phyloP scores from a whole-genome alignment of 345 rosid species.

The Zanthoxylum bungeanum region DNA sequence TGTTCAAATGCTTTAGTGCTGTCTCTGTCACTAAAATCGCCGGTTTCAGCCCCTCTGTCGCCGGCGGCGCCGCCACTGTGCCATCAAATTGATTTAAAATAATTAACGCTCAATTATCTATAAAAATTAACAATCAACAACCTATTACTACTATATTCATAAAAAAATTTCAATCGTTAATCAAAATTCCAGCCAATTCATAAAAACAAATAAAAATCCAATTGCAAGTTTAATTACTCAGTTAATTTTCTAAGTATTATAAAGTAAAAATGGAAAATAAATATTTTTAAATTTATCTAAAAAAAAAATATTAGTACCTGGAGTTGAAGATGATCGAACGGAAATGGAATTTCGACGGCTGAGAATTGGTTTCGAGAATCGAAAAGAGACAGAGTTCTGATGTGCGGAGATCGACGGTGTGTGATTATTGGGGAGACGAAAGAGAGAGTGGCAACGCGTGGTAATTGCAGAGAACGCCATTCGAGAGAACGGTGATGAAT shows the following conservation, averaged over 20 bases:
- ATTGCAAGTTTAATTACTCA: background rate
- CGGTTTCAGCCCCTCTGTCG: constrained; percentile 61
- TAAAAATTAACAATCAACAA: background rate
- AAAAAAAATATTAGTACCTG: constrained; percentile 35
- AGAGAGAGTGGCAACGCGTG: constrained; percentile 22
- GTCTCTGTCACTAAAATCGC: constrained; percentile 68
- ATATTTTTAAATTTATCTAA: too few relatives aligned
- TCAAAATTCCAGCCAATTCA: background rate
- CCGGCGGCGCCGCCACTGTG: constrained; percentile 43
- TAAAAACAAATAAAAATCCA: background rate
- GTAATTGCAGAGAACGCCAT: constrained; percentile 52
- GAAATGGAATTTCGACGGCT: constrained; percentile 34
- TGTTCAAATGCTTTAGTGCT: constrained; percentile 79
- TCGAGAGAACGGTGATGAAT: background rate
- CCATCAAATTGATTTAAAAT: too few relatives aligned
- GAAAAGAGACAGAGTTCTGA: constrained; percentile 38
- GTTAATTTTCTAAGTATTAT: background rate
- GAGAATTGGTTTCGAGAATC: constrained; percentile 32
- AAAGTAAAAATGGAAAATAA: background rate
- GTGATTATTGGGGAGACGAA: constrained; percentile 21
- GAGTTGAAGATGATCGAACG: constrained; percentile 53
- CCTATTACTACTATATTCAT: background rate
- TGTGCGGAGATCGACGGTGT: constrained; percentile 9
- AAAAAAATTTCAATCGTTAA: background rate
- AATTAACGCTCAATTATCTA: background rate